Percentiles rank a stretch among this genome's conserved stretches.
phyloP scores from a whole-genome alignment of 2,329 filamentous ascomycete genomes.

The Podosphaera aphanis region DNA sequence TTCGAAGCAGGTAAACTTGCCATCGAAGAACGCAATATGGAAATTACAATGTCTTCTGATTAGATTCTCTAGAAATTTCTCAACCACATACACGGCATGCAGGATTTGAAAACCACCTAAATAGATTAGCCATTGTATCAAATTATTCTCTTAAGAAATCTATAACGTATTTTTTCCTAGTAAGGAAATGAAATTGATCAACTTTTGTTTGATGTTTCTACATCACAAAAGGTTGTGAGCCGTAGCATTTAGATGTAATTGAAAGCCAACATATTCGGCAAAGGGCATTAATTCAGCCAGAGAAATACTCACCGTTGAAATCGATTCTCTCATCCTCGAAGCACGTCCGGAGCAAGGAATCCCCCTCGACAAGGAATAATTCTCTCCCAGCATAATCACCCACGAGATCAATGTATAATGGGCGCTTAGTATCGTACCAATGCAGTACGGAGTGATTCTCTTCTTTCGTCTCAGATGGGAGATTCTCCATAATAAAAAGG shows the following conservation, averaged over 20 bases:
- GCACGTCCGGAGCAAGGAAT: constrained; percentile 43
- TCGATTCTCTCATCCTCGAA: constrained; percentile 40
- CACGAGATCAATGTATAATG: constrained; percentile 36
- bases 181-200: background rate
- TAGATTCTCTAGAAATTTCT: constrained; percentile 38
- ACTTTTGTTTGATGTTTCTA: background rate
- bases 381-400: constrained; percentile 56
- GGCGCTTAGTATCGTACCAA: constrained; percentile 21
- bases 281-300: too few relatives aligned
- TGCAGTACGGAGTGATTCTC: background rate
- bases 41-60: constrained; percentile 43
- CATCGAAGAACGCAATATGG: constrained; percentile 41
- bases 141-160: background rate
- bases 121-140: constrained; percentile 4
- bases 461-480: background rate
- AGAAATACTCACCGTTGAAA: constrained; percentile 24
- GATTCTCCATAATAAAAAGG: background rate
- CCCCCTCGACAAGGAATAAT: constrained; percentile 49
- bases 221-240: too few relatives aligned
- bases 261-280: background rate
- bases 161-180: background rate
- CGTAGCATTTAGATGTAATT: too few relatives aligned
- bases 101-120: constrained; percentile 43
- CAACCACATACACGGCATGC: constrained; percentile 45
- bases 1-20: constrained; percentile 4